These are phyloP conservation scores for Tricholoma hemisulphureum DNA, from an alignment of 768 basidiomycete species.

Conservation along the genomic window DNA sequence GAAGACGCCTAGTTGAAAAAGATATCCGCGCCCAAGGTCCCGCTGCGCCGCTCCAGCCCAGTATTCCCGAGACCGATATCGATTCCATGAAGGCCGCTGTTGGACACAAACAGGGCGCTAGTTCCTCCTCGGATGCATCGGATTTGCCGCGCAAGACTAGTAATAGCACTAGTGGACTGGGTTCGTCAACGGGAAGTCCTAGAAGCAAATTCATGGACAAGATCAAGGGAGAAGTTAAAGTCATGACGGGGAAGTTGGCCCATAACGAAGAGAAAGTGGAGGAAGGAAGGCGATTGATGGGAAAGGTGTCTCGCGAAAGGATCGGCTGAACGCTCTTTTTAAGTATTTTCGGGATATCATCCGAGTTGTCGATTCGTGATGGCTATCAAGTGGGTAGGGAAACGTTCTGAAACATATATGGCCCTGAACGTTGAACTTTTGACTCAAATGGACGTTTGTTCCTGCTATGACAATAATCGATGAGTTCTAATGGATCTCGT, in stretches of 20 bases:
- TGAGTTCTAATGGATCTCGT: too few species aligned
- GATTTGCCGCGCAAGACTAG: neutral
- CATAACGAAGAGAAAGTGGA: slow-evolving; percentile 36
- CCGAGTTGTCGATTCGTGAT: too few species aligned
- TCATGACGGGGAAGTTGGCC: slow-evolving; percentile 36
- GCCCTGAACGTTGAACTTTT: too few species aligned
- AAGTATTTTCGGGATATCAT: neutral
- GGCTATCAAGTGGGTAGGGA: too few species aligned
- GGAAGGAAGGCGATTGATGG: slow-evolving; percentile 36
- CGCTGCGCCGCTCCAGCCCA: neutral
- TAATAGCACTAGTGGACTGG: neutral
- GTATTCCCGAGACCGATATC: neutral
- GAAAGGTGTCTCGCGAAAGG: slow-evolving; percentile 13
- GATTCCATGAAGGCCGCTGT: slow-evolving; percentile 1
- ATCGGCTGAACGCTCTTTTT: neutral
- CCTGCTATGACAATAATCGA: too few species aligned
- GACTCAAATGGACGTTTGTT: too few species aligned
- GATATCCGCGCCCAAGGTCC: neutral
- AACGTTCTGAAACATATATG: too few species aligned
- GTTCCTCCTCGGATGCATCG: slow-evolving; percentile 1
- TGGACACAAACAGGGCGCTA: neutral
- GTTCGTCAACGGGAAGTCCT: slow-evolving; percentile 5
- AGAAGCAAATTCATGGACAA: slow-evolving; percentile 34
- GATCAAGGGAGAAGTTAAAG: slow-evolving; percentile 41
- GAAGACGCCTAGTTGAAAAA: neutral